Evolutionary conservation across 148 eudicot genomes (phyloP).

Genomic region (Cornus kousa): DNA sequence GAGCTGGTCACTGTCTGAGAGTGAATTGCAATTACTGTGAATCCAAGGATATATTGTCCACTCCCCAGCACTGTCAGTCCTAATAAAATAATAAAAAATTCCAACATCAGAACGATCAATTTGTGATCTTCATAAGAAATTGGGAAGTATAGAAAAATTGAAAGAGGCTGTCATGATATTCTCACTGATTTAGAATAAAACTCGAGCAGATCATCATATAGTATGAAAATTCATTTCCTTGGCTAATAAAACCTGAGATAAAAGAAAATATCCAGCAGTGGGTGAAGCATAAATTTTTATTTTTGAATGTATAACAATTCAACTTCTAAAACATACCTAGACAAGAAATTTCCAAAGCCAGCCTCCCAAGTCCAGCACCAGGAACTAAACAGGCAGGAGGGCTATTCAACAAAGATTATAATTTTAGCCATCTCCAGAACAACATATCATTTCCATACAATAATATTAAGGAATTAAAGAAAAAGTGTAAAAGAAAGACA

Average conservation of each 20-base stretch:
- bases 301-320: constrained; percentile 2
- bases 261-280: constrained; percentile 17
- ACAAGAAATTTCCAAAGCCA: constrained; percentile 94
- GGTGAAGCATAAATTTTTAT: constrained; percentile 8
- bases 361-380: constrained; percentile 99
- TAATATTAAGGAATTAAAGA: not conserved
- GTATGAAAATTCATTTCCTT: constrained; percentile 97
- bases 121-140: not conserved
- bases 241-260: constrained; percentile 72
- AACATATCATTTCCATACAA: not conserved
- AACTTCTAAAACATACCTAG: constrained; percentile 50
- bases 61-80: constrained; percentile 63
- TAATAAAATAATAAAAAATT: constrained; percentile 20
- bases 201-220: constrained; percentile 99
- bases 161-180: constrained; percentile 11
- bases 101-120: not conserved
- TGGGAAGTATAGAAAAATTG: not conserved
- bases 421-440: constrained; percentile 5
- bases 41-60: constrained; percentile 98
- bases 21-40: constrained; percentile 92
- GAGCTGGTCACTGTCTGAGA: constrained; percentile 86
- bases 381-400: constrained; percentile 97
- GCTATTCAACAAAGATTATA: constrained; percentile 29
- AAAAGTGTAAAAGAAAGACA: not conserved
- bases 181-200: constrained; percentile 94